phyloP scores from a whole-genome alignment of 139 green algal genomes.

The Astrephomene gubernaculifera region DNA sequence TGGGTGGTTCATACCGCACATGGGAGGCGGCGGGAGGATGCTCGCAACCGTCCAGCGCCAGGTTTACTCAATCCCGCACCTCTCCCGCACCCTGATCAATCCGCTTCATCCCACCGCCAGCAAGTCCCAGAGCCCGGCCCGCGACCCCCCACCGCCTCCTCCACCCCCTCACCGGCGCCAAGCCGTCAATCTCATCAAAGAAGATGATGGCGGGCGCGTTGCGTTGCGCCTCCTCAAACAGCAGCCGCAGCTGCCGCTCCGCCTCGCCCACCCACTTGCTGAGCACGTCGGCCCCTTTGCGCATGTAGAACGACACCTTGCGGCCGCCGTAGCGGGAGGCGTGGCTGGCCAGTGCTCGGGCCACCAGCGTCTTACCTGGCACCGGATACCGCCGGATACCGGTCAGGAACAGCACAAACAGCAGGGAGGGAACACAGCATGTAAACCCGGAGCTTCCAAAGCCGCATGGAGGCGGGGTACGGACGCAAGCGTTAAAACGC shows the following conservation, averaged over 20 bases:
- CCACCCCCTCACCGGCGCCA: constrained; percentile 74
- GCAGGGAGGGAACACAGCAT: too few species aligned
- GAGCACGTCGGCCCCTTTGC: constrained; percentile 95
- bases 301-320: constrained; percentile 95
- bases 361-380: constrained; percentile 95
- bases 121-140: too few species aligned
- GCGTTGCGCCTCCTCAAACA: constrained; percentile 92
- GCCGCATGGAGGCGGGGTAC: too few species aligned
- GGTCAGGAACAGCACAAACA: too few species aligned
- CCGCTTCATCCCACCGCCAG: too few species aligned
- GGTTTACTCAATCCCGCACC: too few species aligned
- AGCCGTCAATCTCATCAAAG: constrained; percentile 94
- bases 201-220: constrained; percentile 88
- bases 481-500: too few species aligned
- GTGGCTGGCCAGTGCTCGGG: constrained; percentile 88
- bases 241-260: constrained; percentile 90
- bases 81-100: too few species aligned
- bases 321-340: constrained; percentile 61
- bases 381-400: too few species aligned
- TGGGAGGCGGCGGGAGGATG: too few species aligned
- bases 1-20: background rate
- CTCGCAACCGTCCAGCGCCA: background rate
- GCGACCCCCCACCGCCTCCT: background rate
- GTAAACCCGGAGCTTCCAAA: too few species aligned
- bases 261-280: constrained; percentile 97